phyloP scores from a whole-genome alignment of 2,329 filamentous ascomycete species.

The Beauveria sp. region DNA sequence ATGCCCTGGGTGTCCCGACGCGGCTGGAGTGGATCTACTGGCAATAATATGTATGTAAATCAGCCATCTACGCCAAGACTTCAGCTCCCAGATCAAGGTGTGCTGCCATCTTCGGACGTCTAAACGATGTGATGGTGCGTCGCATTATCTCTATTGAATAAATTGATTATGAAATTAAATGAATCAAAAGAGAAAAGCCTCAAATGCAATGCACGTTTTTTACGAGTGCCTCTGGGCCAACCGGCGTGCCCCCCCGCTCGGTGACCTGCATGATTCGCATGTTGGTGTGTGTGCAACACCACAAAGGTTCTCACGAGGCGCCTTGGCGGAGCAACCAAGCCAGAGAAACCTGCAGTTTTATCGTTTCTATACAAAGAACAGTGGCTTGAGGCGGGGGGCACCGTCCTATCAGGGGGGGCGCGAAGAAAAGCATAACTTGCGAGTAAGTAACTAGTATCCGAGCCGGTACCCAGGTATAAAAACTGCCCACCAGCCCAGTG shows the following conservation, averaged over 20 bases:
- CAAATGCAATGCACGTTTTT: too few species aligned
- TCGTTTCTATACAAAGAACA: background rate
- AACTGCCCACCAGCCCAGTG: background rate
- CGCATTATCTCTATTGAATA: background rate
- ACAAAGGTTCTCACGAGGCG: slow-evolving; percentile 12
- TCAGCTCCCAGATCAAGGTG: background rate
- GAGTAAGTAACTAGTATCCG: background rate
- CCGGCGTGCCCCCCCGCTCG: background rate
- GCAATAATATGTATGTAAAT: slow-evolving; percentile 1
- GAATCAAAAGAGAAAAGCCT: too few species aligned
- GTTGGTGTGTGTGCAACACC: background rate
- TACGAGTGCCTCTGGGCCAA: too few species aligned
- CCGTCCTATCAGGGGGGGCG: background rate
- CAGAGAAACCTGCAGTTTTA: background rate
- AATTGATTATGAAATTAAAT: background rate
- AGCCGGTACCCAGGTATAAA: background rate
- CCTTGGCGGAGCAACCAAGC: slow-evolving; percentile 5
- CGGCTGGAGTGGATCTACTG: background rate
- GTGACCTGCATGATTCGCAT: background rate
- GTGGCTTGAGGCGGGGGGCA: background rate
- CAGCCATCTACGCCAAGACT: background rate
- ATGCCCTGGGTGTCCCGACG: background rate
- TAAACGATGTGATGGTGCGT: too few species aligned
- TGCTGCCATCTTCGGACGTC: too few species aligned
- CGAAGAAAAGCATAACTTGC: background rate